phyloP scores from a whole-genome alignment of 2,329 filamentous ascomycete species.

The Ceratocystis huliohia region DNA sequence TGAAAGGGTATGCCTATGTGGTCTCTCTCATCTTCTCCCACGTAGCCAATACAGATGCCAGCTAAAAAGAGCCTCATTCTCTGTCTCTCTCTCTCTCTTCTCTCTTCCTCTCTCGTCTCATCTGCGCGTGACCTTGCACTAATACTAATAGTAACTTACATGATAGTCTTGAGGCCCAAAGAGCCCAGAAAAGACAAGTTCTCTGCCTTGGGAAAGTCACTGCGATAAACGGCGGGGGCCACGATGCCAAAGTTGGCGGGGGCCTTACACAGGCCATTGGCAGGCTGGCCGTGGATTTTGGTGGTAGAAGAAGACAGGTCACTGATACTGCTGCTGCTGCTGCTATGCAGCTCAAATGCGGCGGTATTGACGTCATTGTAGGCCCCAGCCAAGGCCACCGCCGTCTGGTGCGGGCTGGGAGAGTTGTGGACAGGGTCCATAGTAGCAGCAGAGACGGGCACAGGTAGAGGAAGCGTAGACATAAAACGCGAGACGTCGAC shows the following conservation, averaged over 20 bases:
- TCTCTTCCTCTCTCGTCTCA: background rate
- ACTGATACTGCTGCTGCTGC: background rate
- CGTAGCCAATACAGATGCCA: too few relatives aligned
- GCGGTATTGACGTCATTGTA: background rate
- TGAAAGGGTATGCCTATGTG: background rate
- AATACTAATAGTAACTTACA: conserved; percentile 40
- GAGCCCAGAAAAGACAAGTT: conserved; percentile 58
- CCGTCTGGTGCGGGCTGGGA: background rate
- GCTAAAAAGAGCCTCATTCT: too few relatives aligned
- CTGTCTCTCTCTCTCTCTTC: background rate
- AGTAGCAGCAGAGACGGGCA: background rate
- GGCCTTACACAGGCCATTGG: conserved; percentile 23
- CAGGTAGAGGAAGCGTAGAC: background rate
- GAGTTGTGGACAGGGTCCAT: background rate
- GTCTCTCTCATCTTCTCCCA: too few relatives aligned
- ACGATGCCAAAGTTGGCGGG: conserved; percentile 69
- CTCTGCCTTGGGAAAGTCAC: conserved; percentile 60
- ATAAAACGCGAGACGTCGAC: background rate
- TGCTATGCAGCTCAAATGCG: background rate
- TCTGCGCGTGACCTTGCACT: background rate
- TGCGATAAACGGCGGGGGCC: conserved; percentile 62
- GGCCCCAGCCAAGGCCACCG: background rate
- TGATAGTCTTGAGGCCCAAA: conserved; percentile 63
- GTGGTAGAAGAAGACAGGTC: background rate
- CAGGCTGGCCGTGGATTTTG: background rate